Conservation (phyloP, 208 protist species). For the Trypanosoma scelopori region DNA sequence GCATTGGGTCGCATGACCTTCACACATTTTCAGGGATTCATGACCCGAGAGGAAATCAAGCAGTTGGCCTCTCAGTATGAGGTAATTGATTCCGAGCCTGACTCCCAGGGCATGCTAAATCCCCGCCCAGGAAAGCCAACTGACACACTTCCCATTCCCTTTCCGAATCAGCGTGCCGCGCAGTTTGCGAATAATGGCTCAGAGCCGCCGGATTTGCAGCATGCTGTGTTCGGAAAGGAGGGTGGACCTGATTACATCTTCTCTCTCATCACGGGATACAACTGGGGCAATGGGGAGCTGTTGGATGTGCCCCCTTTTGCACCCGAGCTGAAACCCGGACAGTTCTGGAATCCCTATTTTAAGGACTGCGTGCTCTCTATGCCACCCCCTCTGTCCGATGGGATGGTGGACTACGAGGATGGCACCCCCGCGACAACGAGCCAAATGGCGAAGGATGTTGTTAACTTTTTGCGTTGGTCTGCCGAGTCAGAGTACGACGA, state of each 20-base stretch:
- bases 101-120: conserved; percentile 96
- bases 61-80: conserved; percentile 91
- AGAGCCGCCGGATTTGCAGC: conserved; percentile 97
- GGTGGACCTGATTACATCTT: conserved; percentile 98
- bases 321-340: conserved; percentile 81
- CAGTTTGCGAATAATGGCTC: conserved; percentile 97
- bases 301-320: conserved; percentile 83
- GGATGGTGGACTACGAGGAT: conserved; percentile 97
- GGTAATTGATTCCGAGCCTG: conserved; percentile 94
- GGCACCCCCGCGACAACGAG: conserved; percentile 95
- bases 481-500: conserved; percentile 89
- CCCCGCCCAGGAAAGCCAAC: conserved; percentile 95
- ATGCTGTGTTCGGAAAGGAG: conserved; percentile 96
- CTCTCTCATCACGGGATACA: conserved; percentile 97
- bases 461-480: conserved; percentile 93
- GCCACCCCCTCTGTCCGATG: conserved; percentile 95
- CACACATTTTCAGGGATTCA: conserved; percentile 97
- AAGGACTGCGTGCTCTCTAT: conserved; percentile 97
- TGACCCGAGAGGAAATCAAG: conserved; percentile 96
- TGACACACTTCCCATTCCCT: conserved; percentile 96
- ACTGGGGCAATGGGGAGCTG: conserved; percentile 92
- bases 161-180: conserved; percentile 97
- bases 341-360: conserved; percentile 99
- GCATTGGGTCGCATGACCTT: conserved; percentile 95
- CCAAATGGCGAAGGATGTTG: conserved; percentile 98